phyloP scores from a whole-genome alignment of 805 yeast species.

The Millerago galiae region DNA sequence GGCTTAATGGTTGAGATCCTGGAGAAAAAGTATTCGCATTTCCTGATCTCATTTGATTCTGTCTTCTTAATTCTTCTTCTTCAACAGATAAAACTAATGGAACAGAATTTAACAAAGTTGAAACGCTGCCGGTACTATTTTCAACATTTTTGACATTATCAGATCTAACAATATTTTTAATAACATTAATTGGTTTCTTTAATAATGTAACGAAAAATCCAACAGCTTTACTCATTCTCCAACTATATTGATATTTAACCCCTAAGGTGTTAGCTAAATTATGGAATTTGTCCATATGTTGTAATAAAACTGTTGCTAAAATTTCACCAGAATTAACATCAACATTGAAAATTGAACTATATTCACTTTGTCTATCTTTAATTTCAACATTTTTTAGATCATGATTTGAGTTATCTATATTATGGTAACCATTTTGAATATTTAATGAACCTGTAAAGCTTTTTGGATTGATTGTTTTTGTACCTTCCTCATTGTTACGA shows the following conservation, averaged over 20 bases:
- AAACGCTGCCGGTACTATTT: constrained; percentile 17
- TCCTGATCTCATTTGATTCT: not conserved
- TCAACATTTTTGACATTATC: constrained; percentile 18
- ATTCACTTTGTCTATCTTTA: constrained; percentile 17
- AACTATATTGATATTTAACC: constrained; percentile 56
- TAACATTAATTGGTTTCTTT: constrained; percentile 25
- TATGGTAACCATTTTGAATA: constrained; percentile 5
- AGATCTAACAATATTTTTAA: constrained; percentile 19
- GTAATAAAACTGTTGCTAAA: constrained; percentile 30
- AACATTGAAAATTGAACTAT: constrained; percentile 25
- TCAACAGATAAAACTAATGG: constrained; percentile 17
- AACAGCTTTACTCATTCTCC: constrained; percentile 58
- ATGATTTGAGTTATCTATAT: constrained; percentile 19
- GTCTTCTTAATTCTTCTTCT: constrained; percentile 13
- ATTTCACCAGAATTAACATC: constrained; percentile 32
- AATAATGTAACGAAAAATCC: constrained; percentile 35
- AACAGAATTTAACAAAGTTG: constrained; percentile 19
- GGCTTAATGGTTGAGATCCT: constrained; percentile 1
- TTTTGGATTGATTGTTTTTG: constrained; percentile 9
- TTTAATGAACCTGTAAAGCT: constrained; percentile 13
- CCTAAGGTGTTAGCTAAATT: constrained; percentile 41
- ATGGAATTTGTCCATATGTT: constrained; percentile 37
- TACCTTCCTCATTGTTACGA: not conserved
- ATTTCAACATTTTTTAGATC: constrained; percentile 17
- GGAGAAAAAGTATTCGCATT: not conserved